Evolutionary conservation across 1,284 basidiomycete species (phyloP).

Genomic region (Irpex sp.): DNA sequence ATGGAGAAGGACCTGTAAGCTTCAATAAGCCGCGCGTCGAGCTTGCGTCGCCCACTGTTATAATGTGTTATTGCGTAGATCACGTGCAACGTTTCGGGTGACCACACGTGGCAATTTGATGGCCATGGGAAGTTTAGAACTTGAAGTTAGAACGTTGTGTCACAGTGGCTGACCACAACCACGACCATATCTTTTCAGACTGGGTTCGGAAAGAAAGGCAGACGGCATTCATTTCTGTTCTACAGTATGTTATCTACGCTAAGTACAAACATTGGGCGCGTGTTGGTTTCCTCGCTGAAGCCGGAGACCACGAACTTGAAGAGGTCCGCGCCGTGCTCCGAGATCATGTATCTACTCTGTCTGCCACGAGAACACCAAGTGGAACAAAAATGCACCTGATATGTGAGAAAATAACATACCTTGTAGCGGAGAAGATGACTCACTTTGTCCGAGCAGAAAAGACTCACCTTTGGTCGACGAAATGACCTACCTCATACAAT

Average conservation of each 20-base stretch:
- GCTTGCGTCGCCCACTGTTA: conserved; percentile 24
- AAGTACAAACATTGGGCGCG: background rate
- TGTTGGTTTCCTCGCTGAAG: background rate
- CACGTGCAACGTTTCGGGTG: conserved; percentile 17
- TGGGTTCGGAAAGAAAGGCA: too few species aligned
- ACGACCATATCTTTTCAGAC: too few species aligned
- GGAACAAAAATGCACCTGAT: background rate
- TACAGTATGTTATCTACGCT: background rate
- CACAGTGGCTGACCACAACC: background rate
- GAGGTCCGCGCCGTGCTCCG: background rate
- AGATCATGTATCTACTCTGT: background rate
- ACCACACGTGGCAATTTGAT: background rate
- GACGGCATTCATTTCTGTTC: background rate
- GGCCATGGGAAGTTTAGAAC: too few species aligned
- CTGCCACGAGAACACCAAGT: background rate
- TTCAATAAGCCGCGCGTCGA: conserved; percentile 53
- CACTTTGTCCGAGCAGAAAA: background rate
- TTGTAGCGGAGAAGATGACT: too few species aligned
- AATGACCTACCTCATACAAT: too few species aligned
- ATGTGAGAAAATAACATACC: background rate
- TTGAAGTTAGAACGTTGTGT: too few species aligned
- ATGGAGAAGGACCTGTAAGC: conserved; percentile 5
- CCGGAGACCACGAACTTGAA: background rate
- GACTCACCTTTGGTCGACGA: too few species aligned
- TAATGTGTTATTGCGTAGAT: conserved; percentile 6